These are phyloP conservation scores for Aureobasidium sp. DNA, from an alignment of 2,329 filamentous ascomycete genomes.

Conservation along the genomic window DNA sequence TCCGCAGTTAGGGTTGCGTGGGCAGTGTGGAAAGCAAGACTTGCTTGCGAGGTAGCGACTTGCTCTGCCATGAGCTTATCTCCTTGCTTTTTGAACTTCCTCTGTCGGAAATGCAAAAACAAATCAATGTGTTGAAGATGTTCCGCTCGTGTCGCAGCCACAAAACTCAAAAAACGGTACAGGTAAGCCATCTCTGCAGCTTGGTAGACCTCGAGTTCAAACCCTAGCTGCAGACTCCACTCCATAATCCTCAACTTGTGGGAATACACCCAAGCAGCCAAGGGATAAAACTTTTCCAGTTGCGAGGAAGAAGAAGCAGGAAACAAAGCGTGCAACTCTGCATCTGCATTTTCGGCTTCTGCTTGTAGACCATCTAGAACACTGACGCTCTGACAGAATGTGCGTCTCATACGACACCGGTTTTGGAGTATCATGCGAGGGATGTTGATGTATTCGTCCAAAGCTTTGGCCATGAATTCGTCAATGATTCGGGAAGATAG, in stretches of 20 bases:
- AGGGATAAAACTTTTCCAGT: constrained; percentile 47
- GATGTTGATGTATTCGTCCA: constrained; percentile 66
- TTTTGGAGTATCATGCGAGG: constrained; percentile 84
- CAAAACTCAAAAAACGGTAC: constrained; percentile 45
- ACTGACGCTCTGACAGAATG: constrained; percentile 72
- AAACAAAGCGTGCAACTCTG: neutral
- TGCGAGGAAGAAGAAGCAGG: neutral
- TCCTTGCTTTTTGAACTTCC: constrained; percentile 19
- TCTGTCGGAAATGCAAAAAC: constrained; percentile 42
- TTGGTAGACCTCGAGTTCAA: constrained; percentile 86
- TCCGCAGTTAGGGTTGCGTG: constrained; percentile 14
- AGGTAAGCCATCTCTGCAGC: constrained; percentile 75
- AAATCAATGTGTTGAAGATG: constrained; percentile 60
- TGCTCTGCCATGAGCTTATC: constrained; percentile 20
- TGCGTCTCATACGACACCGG: constrained; percentile 77
- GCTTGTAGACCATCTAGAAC: constrained; percentile 79
- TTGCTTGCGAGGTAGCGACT: constrained; percentile 14
- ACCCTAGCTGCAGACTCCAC: constrained; percentile 84
- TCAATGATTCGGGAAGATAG: constrained; percentile 68
- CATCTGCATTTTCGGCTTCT: constrained; percentile 70
- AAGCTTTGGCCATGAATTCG: constrained; percentile 46
- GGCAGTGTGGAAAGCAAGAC: constrained; percentile 22
- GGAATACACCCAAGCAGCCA: constrained; percentile 83
- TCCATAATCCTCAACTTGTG: constrained; percentile 87
- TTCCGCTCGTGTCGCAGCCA: constrained; percentile 14